Base-by-base conservation (phyloP, 2,329 filamentous ascomycete species). In the Magnaporthiopsis incrustans region DNA sequence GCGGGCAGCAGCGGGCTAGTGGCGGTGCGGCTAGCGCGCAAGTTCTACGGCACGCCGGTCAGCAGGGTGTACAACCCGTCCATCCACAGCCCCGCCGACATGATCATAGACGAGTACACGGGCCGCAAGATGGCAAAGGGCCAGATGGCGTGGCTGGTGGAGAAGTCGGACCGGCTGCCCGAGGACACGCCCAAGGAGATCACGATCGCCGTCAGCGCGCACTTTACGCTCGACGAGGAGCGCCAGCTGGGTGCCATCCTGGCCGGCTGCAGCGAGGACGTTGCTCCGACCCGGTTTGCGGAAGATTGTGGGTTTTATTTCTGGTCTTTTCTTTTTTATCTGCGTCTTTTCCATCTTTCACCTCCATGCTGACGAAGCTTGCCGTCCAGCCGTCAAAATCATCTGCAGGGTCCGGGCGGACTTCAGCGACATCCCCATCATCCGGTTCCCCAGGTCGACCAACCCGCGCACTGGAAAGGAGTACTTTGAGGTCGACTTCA, bases 11-110 rank as follows among this genome's bases (percentile, higher is more conserved):
- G 32, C 14, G 64, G 67, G 30, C 63, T 68, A 8, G 64, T 69
- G 58, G 65, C 63, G 57, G 61, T 67, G 8, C 67, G 68, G 22
- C 65, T 67, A 60, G 65, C 67, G 57, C 63, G 68, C 59, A 68
- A 67, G 59, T 65, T 66, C 63, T 70, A 69, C 62, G 68, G 68
- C 59, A 69, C 67, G 11, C 63, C 67, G 4, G 59, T 56, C 30
- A 53, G 50, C 6, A 30, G 59, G n/a, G n/a, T 30, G 2, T 68
- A 65, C 63, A 59, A 57, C 18, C 67, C 67, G 8, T 50, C 50
- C 33, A 25, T 66, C 12, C 67, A 68, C 56, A 32, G 58, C 57
- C 27, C 32, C 30, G 64, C 62, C 10, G 67, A 68, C 60, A 62
- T 62, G 59, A 67, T 62, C 59, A 64, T 63, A 26, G 66, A 68